These are phyloP conservation scores for Naganishia kalamii DNA, from an alignment of 768 basidiomycete species.

Conservation along the genomic window DNA sequence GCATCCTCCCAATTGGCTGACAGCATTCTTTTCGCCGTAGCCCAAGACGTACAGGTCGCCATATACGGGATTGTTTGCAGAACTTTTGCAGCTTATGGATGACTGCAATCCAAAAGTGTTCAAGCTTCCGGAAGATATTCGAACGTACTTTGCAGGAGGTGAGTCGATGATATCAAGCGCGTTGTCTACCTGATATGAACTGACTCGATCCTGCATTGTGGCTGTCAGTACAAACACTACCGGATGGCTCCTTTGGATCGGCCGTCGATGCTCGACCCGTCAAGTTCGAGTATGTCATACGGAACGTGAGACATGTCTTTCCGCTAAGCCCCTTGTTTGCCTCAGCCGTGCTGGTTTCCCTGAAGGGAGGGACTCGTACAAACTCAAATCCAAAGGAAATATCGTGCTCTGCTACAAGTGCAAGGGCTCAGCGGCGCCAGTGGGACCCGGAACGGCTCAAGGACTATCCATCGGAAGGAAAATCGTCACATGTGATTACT, in stretches of 20 bases:
- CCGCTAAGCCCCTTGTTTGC: not conserved
- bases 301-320: not conserved
- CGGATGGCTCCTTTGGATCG: slow-evolving; percentile 78
- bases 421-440: slow-evolving; percentile 63
- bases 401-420: slow-evolving; percentile 88
- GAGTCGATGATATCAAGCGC: slow-evolving; percentile 32
- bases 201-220: not conserved
- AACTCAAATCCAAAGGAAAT: slow-evolving; percentile 74
- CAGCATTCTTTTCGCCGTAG: not conserved
- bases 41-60: not conserved
- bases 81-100: slow-evolving; percentile 66
- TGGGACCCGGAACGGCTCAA: slow-evolving; percentile 48
- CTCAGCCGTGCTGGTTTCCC: slow-evolving; percentile 73
- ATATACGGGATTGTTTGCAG: slow-evolving; percentile 40
- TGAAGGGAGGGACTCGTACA: slow-evolving; percentile 84
- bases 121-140: slow-evolving; percentile 76
- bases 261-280: slow-evolving; percentile 66
- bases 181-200: not conserved
- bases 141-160: slow-evolving; percentile 82
- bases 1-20: not conserved
- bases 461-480: slow-evolving; percentile 43
- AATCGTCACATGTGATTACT: slow-evolving; percentile 92
- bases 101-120: slow-evolving; percentile 70
- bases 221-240: slow-evolving; percentile 35
- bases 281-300: slow-evolving; percentile 62